phyloP scores from a whole-genome alignment of 2,329 filamentous ascomycete species.

The Xylariaceae sp. region DNA sequence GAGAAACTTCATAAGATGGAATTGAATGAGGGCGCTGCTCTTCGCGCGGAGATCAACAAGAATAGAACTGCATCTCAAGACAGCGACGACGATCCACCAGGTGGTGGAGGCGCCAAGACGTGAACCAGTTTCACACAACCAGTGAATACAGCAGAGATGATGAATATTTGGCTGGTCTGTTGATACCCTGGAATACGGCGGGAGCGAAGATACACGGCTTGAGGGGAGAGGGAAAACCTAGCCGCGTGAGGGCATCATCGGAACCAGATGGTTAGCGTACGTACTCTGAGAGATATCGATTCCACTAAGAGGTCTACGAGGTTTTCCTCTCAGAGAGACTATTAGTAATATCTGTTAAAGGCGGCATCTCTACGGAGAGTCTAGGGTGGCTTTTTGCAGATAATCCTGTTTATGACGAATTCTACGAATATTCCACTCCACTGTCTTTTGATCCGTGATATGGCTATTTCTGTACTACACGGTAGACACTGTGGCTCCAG shows the following conservation, averaged over 20 bases:
- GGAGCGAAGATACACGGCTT: background rate
- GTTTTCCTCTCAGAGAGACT: background rate
- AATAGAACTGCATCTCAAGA: slow-evolving; percentile 44
- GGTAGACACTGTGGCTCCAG: too few relatives aligned
- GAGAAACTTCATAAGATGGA: slow-evolving; percentile 47
- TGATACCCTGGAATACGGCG: slow-evolving; percentile 15
- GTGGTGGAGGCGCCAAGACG: slow-evolving; percentile 44
- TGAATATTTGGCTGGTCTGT: slow-evolving; percentile 1
- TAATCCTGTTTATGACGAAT: background rate
- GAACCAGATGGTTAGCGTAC: background rate
- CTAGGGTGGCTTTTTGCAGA: slow-evolving; percentile 4
- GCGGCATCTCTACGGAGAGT: background rate
- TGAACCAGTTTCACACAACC: slow-evolving; percentile 23
- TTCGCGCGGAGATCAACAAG: slow-evolving; percentile 39
- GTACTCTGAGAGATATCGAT: background rate
- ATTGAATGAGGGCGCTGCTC: slow-evolving; percentile 42
- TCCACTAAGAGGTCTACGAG: background rate
- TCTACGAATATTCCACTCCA: slow-evolving; percentile 10
- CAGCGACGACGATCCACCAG: slow-evolving; percentile 45
- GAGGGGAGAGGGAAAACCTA: background rate
- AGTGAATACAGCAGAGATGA: background rate
- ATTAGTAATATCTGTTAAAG: background rate
- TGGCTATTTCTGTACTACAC: slow-evolving; percentile 19
- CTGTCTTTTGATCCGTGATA: slow-evolving; percentile 16
- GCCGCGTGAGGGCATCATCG: background rate